A percentile compares a stretch with the other conserved stretches of the same genome.
Conservation (phyloP, 1,284 basidiomycete species). For the Cryptococcus sp. region DNA sequence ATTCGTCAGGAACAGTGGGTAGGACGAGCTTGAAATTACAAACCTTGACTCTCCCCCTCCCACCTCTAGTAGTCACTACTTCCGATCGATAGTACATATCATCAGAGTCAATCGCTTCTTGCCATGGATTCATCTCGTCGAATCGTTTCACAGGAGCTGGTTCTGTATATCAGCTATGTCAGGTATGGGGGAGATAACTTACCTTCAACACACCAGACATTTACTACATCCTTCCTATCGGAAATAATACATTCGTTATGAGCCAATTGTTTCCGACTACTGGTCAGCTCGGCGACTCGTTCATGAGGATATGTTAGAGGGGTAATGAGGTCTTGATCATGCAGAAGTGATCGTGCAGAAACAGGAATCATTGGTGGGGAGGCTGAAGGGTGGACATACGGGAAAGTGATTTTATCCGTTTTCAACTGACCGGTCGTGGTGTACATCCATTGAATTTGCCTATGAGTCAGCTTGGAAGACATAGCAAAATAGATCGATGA, state of each 20-base stretch:
- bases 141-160: not conserved
- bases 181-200: not conserved
- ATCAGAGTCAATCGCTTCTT: not conserved
- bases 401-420: not conserved
- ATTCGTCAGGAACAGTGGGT: too few relatives aligned
- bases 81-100: not conserved
- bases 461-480: too few relatives aligned
- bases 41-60: not conserved
- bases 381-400: not conserved
- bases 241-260: not conserved
- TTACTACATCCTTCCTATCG: not conserved
- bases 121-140: not conserved
- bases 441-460: not conserved
- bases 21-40: not conserved
- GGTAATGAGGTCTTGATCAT: not conserved
- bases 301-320: not conserved
- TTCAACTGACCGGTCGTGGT: not conserved
- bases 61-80: not conserved
- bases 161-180: not conserved
- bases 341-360: too few relatives aligned
- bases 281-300: not conserved
- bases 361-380: too few relatives aligned
- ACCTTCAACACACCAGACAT: not conserved
- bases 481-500: too few relatives aligned
- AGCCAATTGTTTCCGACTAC: not conserved